Percentiles rank a stretch among this genome's conserved stretches.
Evolutionary conservation across 2,329 filamentous ascomycete genomes (phyloP).

Genomic region (Cercospora sojina): DNA sequence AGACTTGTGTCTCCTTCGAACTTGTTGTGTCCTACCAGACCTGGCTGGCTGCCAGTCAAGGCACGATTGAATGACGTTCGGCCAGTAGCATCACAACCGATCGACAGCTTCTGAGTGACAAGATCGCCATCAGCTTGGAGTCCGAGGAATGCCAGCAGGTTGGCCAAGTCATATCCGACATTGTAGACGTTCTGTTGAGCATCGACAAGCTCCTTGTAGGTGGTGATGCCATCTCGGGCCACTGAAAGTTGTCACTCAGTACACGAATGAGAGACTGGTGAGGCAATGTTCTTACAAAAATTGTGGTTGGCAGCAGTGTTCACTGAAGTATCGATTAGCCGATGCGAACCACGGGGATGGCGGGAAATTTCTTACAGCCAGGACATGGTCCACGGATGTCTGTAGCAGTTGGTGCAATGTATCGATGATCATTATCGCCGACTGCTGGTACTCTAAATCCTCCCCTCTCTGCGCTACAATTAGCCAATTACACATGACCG

Average conservation of each 20-base stretch:
- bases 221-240: conserved; percentile 45
- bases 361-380: conserved; percentile 4
- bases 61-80: conserved; percentile 41
- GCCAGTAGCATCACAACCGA: conserved; percentile 48
- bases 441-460: conserved; percentile 47
- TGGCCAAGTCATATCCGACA: conserved; percentile 45
- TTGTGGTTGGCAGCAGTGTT: conserved; percentile 48
- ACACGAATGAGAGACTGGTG: background rate
- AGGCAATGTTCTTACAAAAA: conserved; percentile 31
- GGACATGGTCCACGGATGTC: conserved; percentile 48
- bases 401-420: conserved; percentile 38
- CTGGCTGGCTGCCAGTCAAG: conserved; percentile 42
- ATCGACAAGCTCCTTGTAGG: conserved; percentile 47
- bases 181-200: conserved; percentile 50
- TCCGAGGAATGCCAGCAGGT: conserved; percentile 43
- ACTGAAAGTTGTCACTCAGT: conserved; percentile 19
- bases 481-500: background rate
- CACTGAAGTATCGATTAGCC: conserved; percentile 18
- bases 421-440: conserved; percentile 43
- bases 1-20: conserved; percentile 45
- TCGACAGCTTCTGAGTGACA: conserved; percentile 45
- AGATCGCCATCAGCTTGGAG: conserved; percentile 45
- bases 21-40: conserved; percentile 48
- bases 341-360: no score
- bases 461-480: conserved; percentile 35